These are phyloP conservation scores for Xylariales sp. DNA, from an alignment of 2,329 filamentous ascomycete genomes.

Conservation along the genomic window DNA sequence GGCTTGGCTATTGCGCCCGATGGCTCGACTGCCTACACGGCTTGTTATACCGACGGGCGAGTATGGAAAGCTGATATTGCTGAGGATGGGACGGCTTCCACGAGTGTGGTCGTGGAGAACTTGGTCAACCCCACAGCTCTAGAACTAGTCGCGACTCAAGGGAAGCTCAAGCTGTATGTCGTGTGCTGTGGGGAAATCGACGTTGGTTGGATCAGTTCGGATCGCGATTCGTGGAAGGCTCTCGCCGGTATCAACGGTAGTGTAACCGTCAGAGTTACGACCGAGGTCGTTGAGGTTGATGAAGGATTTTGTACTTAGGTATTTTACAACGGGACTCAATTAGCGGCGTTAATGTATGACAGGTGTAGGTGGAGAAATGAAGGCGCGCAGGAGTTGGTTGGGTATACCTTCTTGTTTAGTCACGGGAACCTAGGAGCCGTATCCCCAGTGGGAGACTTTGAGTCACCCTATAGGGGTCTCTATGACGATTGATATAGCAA, in stretches of 20 bases:
- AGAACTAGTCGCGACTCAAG: neutral
- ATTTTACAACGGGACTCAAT: no score
- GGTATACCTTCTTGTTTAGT: no score
- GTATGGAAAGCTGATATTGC: constrained; percentile 15
- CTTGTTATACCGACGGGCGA: constrained; percentile 12
- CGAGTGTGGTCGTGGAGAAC: neutral
- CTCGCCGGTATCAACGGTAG: constrained; percentile 1
- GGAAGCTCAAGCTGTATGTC: constrained; percentile 1
- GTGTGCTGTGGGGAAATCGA: constrained; percentile 6
- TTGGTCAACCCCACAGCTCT: constrained; percentile 4
- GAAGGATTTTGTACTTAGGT: no score
- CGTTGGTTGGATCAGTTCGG: constrained; percentile 4
- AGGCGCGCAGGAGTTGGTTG: no score
- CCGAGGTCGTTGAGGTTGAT: neutral
- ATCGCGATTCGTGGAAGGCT: neutral
- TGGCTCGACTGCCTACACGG: constrained; percentile 21
- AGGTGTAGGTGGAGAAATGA: no score
- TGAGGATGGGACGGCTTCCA: neutral
- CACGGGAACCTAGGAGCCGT: no score
- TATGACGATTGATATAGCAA: no score
- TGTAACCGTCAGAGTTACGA: constrained; percentile 1
- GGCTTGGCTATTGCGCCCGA: constrained; percentile 21
- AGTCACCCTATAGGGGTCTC: no score
- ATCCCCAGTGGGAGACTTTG: no score
- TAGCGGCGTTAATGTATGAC: no score